Evolutionary conservation across 2,329 filamentous ascomycete genomes (phyloP).

Genomic region (Chaetomiaceae sp.): DNA sequence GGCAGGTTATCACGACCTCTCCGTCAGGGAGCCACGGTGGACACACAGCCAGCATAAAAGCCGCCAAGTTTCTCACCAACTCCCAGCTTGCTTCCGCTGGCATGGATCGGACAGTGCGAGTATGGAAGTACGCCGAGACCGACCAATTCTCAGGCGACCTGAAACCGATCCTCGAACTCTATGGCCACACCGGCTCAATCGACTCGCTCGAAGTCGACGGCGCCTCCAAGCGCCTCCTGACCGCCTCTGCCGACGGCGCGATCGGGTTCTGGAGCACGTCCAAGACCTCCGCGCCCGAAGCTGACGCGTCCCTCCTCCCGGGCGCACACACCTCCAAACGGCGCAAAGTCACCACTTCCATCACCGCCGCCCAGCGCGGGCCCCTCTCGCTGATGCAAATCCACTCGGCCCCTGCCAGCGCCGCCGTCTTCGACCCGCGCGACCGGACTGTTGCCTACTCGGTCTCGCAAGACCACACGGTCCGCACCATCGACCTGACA

Average conservation of each 20-base stretch:
- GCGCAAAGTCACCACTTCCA: constrained; percentile 58
- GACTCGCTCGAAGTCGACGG: constrained; percentile 68
- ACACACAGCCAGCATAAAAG: constrained; percentile 72
- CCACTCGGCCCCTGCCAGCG: constrained; percentile 71
- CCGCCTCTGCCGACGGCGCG: constrained; percentile 76
- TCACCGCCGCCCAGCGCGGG: constrained; percentile 63
- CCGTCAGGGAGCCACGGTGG: constrained; percentile 62
- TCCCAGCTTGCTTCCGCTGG: constrained; percentile 77
- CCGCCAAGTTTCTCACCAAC: constrained; percentile 76
- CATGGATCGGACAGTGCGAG: constrained; percentile 75
- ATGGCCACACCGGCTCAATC: constrained; percentile 72
- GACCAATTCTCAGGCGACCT: constrained; percentile 57
- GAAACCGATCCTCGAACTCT: constrained; percentile 73
- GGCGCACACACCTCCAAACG: constrained; percentile 68
- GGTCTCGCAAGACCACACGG: constrained; percentile 82
- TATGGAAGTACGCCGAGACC: constrained; percentile 82
- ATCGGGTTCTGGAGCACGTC: constrained; percentile 87
- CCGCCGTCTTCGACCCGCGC: constrained; percentile 76
- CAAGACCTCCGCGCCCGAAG: constrained; percentile 69
- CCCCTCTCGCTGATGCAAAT: constrained; percentile 68
- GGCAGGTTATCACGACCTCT: constrained; percentile 77
- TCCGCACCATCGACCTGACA: constrained; percentile 86
- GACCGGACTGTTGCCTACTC: constrained; percentile 90
- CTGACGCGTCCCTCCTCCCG: constrained; percentile 65
- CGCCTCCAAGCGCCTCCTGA: constrained; percentile 68